These are phyloP conservation scores for Lactifluus volemus DNA, from an alignment of 768 basidiomycete species.

Conservation along the genomic window DNA sequence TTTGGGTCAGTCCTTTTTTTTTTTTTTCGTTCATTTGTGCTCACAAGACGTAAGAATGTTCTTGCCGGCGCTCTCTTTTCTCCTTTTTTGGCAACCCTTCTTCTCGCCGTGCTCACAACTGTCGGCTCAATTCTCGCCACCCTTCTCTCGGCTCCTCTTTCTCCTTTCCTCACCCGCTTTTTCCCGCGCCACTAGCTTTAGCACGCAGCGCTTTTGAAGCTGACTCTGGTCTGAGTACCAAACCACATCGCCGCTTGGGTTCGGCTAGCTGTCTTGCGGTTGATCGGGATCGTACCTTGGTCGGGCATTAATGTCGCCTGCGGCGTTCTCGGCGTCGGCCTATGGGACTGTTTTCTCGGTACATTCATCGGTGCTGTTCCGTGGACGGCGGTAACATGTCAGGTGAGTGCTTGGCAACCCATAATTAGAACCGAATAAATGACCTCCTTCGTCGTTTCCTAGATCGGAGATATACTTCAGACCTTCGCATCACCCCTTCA, in stretches of 20 bases:
- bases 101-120: constrained; percentile 80
- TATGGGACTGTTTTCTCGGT: constrained; percentile 69
- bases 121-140: constrained; percentile 80
- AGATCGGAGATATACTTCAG: constrained; percentile 85
- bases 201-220: constrained; percentile 76
- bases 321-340: constrained; percentile 77
- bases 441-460: constrained; percentile 11
- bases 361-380: constrained; percentile 78
- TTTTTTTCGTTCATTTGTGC: neutral
- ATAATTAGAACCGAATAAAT: neutral
- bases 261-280: constrained; percentile 75
- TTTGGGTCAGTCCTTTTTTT: constrained; percentile 53
- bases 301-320: constrained; percentile 95
- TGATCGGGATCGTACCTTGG: constrained; percentile 94
- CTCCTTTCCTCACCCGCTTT: constrained; percentile 69
- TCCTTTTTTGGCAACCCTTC: constrained; percentile 68
- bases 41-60: constrained; percentile 48
- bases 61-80: constrained; percentile 82
- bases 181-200: constrained; percentile 79
- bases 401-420: constrained; percentile 40
- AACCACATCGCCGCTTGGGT: constrained; percentile 55
- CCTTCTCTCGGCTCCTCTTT: constrained; percentile 71
- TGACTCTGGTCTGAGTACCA: constrained; percentile 38
- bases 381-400: constrained; percentile 90
- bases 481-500: constrained; percentile 68